phyloP scores from a whole-genome alignment of 306 rosid species.

The Dryas octopetala region DNA sequence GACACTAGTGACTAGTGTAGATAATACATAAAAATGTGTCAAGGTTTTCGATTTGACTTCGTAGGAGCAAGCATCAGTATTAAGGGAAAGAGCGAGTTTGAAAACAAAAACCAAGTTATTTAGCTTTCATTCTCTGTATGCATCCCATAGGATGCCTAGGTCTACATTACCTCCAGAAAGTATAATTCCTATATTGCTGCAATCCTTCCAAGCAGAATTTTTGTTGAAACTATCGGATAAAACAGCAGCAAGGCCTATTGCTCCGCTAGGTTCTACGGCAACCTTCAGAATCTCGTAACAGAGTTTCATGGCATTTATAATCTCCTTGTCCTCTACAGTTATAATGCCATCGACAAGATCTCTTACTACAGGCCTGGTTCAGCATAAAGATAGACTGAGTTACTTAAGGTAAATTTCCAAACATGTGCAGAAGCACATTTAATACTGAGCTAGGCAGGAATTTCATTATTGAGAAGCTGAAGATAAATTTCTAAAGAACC shows the following conservation, averaged over 20 bases:
- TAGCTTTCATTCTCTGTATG: slow-evolving; percentile 43
- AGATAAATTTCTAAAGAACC: slow-evolving; percentile 21
- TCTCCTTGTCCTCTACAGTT: slow-evolving; percentile 77
- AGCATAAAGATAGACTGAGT: slow-evolving; percentile 1
- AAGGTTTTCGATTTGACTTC: neutral
- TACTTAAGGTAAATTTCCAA: slow-evolving; percentile 7
- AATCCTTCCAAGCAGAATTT: slow-evolving; percentile 64
- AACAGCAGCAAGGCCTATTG: slow-evolving; percentile 93
- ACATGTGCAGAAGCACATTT: neutral
- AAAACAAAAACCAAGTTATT: neutral
- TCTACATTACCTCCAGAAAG: slow-evolving; percentile 92
- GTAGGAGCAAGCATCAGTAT: neutral
- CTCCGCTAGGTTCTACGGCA: slow-evolving; percentile 90
- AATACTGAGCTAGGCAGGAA: neutral
- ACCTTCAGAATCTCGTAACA: slow-evolving; percentile 77
- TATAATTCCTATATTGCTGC: slow-evolving; percentile 69
- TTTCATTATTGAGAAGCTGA: neutral
- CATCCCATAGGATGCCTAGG: slow-evolving; percentile 64
- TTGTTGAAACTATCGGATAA: slow-evolving; percentile 71
- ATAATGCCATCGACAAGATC: slow-evolving; percentile 82
- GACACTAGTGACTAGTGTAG: neutral
- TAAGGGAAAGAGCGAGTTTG: slow-evolving; percentile 14
- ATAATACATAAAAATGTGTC: neutral
- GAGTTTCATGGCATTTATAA: slow-evolving; percentile 72
- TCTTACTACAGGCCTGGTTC: slow-evolving; percentile 75